Evolutionary conservation across 495 filamentous ascomycete species (phyloP), one percentile per base, ranked within the genome.

Genomic region (Tuber indicum): DNA sequence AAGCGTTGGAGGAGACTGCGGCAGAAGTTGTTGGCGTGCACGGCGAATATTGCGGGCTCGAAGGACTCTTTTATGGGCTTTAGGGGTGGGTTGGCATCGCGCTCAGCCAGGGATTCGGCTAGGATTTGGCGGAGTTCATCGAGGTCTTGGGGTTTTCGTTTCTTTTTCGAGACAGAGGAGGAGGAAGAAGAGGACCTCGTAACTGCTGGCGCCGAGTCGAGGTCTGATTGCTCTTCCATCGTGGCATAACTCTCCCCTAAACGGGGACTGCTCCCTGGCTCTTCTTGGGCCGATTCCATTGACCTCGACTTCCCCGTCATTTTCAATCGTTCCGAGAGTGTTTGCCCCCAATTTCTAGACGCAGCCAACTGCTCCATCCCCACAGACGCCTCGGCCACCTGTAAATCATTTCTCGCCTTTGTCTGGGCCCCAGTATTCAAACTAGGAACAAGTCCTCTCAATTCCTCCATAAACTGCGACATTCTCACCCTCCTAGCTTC

Each of bases 11-110:
- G 80, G 3, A 88, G 85, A 1, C 86, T 82, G 3, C 81, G 85
- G 74, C 94, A 78, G 12, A 97, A 87, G 10, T 77, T 81, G 82
- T 92, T 88, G 26, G 95, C 91, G n/a, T 87, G 86, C 1, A 80
- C 71, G 14, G 92, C 88, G 76, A 94, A 89, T 26, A 85, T 70
- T 3, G 84, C 75, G 4, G 91, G 92, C 72, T 85, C 84, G 84
- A 89, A 96, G 41, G 84, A 76, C 39, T 89, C 86, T 17, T 62
- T 71, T 41, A 17, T 73, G n/a, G 77, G 84, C 84, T 76, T 84
- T 72, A 45, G 26, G 26, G 58, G 26, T 14, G 36, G 66, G 32
- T 74, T 78, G 16, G 79, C 76, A n/a, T 72, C 75, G 26, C 58
- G 72, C 42, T 62, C 74, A 62, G 74, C 44, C 26, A 43, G 36